Percentiles rank a stretch among this genome's conserved stretches.
phyloP scores from a whole-genome alignment of 306 rosid genomes.

The Morella rubra region DNA sequence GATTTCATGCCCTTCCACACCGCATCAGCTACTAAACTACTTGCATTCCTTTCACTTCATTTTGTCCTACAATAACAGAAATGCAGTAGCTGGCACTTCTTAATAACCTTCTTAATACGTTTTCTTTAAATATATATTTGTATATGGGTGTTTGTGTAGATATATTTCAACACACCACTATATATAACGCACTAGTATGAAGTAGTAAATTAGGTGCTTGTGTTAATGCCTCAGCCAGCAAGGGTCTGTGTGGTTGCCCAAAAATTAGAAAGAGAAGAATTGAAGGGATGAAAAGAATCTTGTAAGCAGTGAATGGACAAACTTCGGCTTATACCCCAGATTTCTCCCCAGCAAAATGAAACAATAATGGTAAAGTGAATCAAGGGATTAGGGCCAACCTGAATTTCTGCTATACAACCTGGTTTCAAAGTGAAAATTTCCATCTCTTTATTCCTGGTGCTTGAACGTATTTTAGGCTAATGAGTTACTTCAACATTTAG shows the following conservation, averaged over 20 bases:
- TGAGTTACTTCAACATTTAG: too few relatives aligned
- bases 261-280: not conserved
- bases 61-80: not conserved
- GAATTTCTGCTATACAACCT: too few relatives aligned
- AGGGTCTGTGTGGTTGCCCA: not conserved
- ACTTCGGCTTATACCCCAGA: not conserved
- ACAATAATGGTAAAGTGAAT: too few relatives aligned
- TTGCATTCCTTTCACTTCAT: conserved; percentile 29
- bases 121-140: too few relatives aligned
- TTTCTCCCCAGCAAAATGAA: not conserved
- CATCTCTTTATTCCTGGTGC: too few relatives aligned
- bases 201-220: not conserved
- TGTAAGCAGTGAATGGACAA: not conserved
- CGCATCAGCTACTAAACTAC: conserved; percentile 41
- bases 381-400: too few relatives aligned
- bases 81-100: not conserved
- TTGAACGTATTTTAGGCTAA: too few relatives aligned
- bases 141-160: too few relatives aligned
- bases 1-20: conserved; percentile 51
- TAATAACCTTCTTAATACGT: too few relatives aligned
- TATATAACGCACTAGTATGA: not conserved
- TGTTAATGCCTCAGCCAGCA: conserved; percentile 10
- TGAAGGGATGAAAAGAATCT: not conserved
- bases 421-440: too few relatives aligned
- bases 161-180: too few relatives aligned